Conservation (phyloP, 805 yeast genomes). For the Sungouiozyma intestinalis region DNA sequence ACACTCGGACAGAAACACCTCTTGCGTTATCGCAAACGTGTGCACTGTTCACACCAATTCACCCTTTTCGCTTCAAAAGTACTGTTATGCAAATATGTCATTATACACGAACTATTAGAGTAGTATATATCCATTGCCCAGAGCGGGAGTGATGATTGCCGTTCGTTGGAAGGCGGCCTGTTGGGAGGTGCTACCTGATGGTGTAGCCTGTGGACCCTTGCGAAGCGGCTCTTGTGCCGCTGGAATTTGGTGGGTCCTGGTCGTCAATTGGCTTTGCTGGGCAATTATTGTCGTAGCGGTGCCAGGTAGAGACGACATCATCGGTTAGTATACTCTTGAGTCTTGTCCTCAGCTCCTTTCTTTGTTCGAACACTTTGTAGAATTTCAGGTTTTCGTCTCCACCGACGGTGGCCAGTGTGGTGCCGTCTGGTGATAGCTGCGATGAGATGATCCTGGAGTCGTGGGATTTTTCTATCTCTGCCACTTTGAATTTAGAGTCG, state of each 20-base stretch:
- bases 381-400: slow-evolving; percentile 94
- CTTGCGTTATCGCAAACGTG: background rate
- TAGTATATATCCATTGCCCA: slow-evolving; percentile 1
- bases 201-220: slow-evolving; percentile 4
- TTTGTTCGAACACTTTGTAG: slow-evolving; percentile 76
- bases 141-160: too few species aligned
- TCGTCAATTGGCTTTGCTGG: background rate
- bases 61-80: background rate
- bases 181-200: slow-evolving; percentile 7
- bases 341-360: slow-evolving; percentile 30
- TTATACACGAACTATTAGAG: background rate
- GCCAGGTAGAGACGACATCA: slow-evolving; percentile 5
- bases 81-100: background rate
- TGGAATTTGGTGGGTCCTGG: background rate
- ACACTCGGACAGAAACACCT: too few species aligned
- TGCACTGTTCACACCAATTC: background rate
- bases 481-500: slow-evolving; percentile 78
- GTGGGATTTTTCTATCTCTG: slow-evolving; percentile 79
- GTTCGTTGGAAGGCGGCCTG: too few species aligned
- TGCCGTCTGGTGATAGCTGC: slow-evolving; percentile 79
- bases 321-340: slow-evolving; percentile 18
- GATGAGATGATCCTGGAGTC: slow-evolving; percentile 79
- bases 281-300: background rate
- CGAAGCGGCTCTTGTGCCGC: slow-evolving; percentile 5
- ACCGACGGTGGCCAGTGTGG: slow-evolving; percentile 86